Percentiles rank a stretch among this genome's conserved stretches.
These are phyloP conservation scores for Debaryomyces psychrophilus DNA, from an alignment of 1,139 yeast species.

Conservation along the genomic window DNA sequence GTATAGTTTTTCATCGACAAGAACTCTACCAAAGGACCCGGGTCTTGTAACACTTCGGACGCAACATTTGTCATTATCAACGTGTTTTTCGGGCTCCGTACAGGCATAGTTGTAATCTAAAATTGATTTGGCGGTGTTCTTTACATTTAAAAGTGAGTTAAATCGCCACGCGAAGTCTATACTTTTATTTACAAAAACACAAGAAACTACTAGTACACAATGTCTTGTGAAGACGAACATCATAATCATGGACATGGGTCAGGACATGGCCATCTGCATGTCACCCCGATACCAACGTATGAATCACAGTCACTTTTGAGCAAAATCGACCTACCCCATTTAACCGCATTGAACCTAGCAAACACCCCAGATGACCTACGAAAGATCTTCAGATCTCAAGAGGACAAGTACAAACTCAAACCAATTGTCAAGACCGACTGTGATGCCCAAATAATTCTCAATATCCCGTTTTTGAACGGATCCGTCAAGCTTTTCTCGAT, in stretches of 20 bases:
- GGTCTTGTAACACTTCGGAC: conserved; percentile 27
- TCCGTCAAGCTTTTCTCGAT: conserved; percentile 75
- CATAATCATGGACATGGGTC: conserved; percentile 26
- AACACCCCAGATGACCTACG: conserved; percentile 54
- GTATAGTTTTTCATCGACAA: conserved; percentile 29
- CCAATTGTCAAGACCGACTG: conserved; percentile 72
- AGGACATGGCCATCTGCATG: conserved; percentile 30
- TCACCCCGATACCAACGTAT: conserved; percentile 74
- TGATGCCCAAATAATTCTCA: conserved; percentile 76
- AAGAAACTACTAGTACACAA: conserved; percentile 14
- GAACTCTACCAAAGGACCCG: conserved; percentile 27
- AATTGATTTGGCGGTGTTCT: background rate
- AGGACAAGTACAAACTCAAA: conserved; percentile 42
- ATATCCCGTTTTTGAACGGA: conserved; percentile 74
- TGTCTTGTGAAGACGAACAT: conserved; percentile 48
- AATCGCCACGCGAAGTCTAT: conserved; percentile 2
- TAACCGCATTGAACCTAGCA: conserved; percentile 66
- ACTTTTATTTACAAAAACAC: background rate
- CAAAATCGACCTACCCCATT: conserved; percentile 61
- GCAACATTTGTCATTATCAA: conserved; percentile 40
- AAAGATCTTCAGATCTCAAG: conserved; percentile 52
- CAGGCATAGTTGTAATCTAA: background rate
- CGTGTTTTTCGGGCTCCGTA: conserved; percentile 40
- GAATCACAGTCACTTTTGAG: conserved; percentile 68
- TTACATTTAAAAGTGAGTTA: background rate